Percentiles rank a stretch among this genome's conserved stretches.
Evolutionary conservation across 2,329 filamentous ascomycete species (phyloP).

Genomic region (Pseudogymnoascus sp.): DNA sequence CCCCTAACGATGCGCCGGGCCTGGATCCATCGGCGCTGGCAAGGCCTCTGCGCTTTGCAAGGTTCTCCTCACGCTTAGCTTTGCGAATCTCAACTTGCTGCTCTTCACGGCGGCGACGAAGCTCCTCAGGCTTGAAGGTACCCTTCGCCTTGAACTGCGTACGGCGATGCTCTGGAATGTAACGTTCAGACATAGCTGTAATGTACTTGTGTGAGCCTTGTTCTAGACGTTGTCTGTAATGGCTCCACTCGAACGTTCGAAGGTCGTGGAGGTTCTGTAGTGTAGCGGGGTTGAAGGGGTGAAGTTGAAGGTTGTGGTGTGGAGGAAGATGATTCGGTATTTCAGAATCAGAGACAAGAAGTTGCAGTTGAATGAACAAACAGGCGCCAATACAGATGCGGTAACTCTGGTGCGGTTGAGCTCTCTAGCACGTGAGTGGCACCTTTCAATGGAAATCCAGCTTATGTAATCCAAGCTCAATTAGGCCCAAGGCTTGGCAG

Average conservation of each 20-base stretch:
- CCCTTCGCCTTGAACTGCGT: constrained; percentile 99
- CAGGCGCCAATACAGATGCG: constrained; percentile 11
- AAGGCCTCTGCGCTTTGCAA: constrained; percentile 96
- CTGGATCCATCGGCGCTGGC: constrained; percentile 63
- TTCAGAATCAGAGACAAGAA: constrained; percentile 11
- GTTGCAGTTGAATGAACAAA: constrained; percentile 10
- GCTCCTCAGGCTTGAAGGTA: constrained; percentile 97
- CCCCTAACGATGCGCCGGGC: constrained; percentile 73
- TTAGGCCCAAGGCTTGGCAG: background rate
- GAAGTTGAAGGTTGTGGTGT: constrained; percentile 10
- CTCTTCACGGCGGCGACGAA: constrained; percentile 95
- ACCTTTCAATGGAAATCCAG: background rate
- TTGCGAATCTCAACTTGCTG: constrained; percentile 99
- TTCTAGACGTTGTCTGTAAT: constrained; percentile 10
- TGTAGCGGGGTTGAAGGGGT: constrained; percentile 10
- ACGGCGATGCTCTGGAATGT: constrained; percentile 98
- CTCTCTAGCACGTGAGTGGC: constrained; percentile 4
- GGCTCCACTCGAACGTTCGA: constrained; percentile 5
- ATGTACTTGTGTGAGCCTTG: constrained; percentile 14
- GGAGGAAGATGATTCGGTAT: constrained; percentile 8
- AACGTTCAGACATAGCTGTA: constrained; percentile 80
- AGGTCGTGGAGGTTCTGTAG: constrained; percentile 1
- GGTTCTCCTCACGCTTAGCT: constrained; percentile 96
- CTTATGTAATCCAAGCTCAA: background rate
- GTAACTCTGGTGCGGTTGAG: constrained; percentile 9